Base-by-base conservation (phyloP, 345 rosid species). In the Euphorbia tirucalli region DNA sequence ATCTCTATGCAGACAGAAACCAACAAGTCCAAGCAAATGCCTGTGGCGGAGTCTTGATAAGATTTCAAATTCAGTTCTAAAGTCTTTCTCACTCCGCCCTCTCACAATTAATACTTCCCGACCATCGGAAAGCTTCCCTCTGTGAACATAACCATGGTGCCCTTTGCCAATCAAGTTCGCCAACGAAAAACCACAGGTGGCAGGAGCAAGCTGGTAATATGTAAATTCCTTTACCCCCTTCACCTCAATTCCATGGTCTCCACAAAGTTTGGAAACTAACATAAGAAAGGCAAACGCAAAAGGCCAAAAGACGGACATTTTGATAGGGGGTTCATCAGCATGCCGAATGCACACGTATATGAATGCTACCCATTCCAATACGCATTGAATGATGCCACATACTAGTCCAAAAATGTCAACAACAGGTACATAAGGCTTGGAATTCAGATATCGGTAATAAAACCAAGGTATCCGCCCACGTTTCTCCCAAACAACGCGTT, bases 111-210 rank as follows among this genome's bases (percentile, higher is more conserved):
- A 97, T 3, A 95, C 97, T 54, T 95, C 93, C 3, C 87, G 84
- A 15, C 97, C 93, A 66, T 90, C 91, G 0, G 14, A 24, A 58
- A 95, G 75, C 71, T 89, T 90, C 0, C 97, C 97, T 67, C 71
- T 77, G 78, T 95, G 90, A 52, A 92, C 97, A n/a, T 87, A 74
- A 1, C 97, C 97, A 30, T 83, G 90, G 79, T 96, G 88, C 2
- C 98, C 96, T 0, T 89, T 83, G 3, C 97, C 97, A 54, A 95
- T 84, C 81, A 84, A 90, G 86, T 95, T 92, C 74, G 87, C 89
- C 0, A 64, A 4, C 1, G 97, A 83, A 78, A 95, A 95, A 72
- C 80, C 76, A 49, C 87, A 80, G 5, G 97, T 92, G 2, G 97
- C 97, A 7, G 76, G 77, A 11, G 89, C 92, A 2, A 94, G 96